Conservation (phyloP, 352 stramenopile genomes). For the Pythium coloratum region DNA sequence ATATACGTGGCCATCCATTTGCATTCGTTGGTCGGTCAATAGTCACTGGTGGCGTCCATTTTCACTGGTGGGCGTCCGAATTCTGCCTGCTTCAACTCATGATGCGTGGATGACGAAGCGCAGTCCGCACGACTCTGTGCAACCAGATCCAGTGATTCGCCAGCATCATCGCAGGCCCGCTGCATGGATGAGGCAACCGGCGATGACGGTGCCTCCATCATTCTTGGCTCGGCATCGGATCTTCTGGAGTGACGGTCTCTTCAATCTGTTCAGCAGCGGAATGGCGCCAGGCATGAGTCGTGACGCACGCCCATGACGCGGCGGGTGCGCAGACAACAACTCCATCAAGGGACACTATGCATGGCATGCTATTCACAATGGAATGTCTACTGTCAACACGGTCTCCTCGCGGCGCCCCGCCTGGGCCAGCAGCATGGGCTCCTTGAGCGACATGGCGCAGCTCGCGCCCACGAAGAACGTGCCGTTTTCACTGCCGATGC, state of each 20-base stretch:
- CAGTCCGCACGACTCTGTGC: constrained; percentile 2
- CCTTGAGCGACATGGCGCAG: constrained; percentile 65
- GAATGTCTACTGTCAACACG: constrained; percentile 56
- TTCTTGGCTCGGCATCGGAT: neutral
- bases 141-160: constrained; percentile 14
- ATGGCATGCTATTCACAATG: constrained; percentile 26
- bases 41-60: neutral
- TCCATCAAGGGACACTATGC: no score
- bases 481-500: constrained; percentile 73
- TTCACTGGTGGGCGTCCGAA: no score
- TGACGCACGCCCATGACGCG: neutral
- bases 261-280: neutral
- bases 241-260: constrained; percentile 8
- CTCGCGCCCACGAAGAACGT: constrained; percentile 83
- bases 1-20: no score
- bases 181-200: constrained; percentile 15
- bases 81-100: neutral
- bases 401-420: constrained; percentile 57
- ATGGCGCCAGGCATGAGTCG: neutral
- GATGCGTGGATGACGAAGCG: neutral
- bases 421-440: constrained; percentile 48
- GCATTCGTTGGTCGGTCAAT: no score
- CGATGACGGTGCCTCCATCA: constrained; percentile 16
- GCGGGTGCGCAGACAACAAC: neutral
- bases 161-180: constrained; percentile 8